These are phyloP conservation scores for Fonsecaea pugnacius DNA, from an alignment of 2,329 filamentous ascomycete genomes.

Conservation along the genomic window DNA sequence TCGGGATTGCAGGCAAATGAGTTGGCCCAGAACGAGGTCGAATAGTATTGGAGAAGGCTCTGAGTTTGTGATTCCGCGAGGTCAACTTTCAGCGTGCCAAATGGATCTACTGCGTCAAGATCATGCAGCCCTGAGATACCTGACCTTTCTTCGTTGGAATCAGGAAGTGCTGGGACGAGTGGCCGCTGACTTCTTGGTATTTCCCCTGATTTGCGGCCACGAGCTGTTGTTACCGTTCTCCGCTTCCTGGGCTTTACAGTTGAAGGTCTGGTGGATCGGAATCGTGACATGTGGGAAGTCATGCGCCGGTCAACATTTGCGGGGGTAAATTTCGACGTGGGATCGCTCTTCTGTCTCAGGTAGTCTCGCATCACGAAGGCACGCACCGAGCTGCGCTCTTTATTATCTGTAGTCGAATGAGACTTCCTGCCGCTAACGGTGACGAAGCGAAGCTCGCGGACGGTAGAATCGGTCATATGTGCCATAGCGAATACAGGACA, in stretches of 20 bases:
- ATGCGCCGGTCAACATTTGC: slow-evolving; percentile 20
- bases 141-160: neutral
- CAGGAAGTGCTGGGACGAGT: slow-evolving; percentile 14
- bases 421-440: slow-evolving; percentile 16
- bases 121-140: slow-evolving; percentile 15
- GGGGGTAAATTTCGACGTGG: slow-evolving; percentile 24
- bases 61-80: slow-evolving; percentile 19
- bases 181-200: neutral
- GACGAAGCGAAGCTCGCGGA: slow-evolving; percentile 28
- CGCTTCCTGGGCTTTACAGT: neutral
- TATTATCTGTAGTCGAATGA: slow-evolving; percentile 9
- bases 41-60: slow-evolving; percentile 28
- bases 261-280: slow-evolving; percentile 19
- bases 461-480: neutral
- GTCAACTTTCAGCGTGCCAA: slow-evolving; percentile 20
- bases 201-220: neutral
- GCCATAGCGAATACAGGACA: neutral
- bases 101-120: slow-evolving; percentile 26
- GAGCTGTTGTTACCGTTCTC: slow-evolving; percentile 5
- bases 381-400: slow-evolving; percentile 23
- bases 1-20: slow-evolving; percentile 31
- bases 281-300: slow-evolving; percentile 25
- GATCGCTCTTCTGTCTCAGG: slow-evolving; percentile 26
- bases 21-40: slow-evolving; percentile 27
- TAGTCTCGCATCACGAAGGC: slow-evolving; percentile 28